Percentiles rank a stretch among this genome's conserved stretches.
Conservation (phyloP, 768 basidiomycete genomes). For the Termitomyces sp. region DNA sequence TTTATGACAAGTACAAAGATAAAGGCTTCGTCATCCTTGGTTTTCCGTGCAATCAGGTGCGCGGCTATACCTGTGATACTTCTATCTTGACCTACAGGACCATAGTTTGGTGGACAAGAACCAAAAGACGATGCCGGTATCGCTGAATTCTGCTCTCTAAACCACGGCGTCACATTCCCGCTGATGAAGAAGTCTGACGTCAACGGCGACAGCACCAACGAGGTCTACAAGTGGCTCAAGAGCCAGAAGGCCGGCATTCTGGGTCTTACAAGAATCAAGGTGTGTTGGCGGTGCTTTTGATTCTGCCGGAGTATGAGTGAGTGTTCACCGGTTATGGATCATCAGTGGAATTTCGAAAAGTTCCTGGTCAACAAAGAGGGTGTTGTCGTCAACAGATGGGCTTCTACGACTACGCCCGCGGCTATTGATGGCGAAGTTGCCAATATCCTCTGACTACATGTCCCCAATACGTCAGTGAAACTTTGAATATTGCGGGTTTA, state of each 20-base stretch:
- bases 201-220: slow-evolving; percentile 80
- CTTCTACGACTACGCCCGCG: slow-evolving; percentile 66
- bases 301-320: neutral
- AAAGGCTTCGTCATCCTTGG: slow-evolving; percentile 74
- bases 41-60: slow-evolving; percentile 87
- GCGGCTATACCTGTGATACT: neutral
- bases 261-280: slow-evolving; percentile 73
- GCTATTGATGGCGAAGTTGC: slow-evolving; percentile 58
- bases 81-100: neutral
- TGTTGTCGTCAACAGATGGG: slow-evolving; percentile 69
- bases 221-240: slow-evolving; percentile 85
- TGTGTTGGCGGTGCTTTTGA: slow-evolving; percentile 16
- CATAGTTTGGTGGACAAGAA: slow-evolving; percentile 80
- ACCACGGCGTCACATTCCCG: slow-evolving; percentile 88
- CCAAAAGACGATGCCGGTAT: slow-evolving; percentile 78
- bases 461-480: neutral
- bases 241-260: slow-evolving; percentile 67
- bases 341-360: slow-evolving; percentile 88
- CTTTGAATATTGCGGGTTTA: neutral
- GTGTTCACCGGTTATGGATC: neutral
- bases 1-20: slow-evolving; percentile 80
- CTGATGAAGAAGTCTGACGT: slow-evolving; percentile 92
- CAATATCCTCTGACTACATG: slow-evolving; percentile 41
- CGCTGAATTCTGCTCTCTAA: slow-evolving; percentile 65
- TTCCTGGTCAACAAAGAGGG: slow-evolving; percentile 80